Evolutionary conservation across 1,284 basidiomycete genomes (phyloP), one percentile per base, ranked within the genome.

Genomic region (Clitocybe nebularis): DNA sequence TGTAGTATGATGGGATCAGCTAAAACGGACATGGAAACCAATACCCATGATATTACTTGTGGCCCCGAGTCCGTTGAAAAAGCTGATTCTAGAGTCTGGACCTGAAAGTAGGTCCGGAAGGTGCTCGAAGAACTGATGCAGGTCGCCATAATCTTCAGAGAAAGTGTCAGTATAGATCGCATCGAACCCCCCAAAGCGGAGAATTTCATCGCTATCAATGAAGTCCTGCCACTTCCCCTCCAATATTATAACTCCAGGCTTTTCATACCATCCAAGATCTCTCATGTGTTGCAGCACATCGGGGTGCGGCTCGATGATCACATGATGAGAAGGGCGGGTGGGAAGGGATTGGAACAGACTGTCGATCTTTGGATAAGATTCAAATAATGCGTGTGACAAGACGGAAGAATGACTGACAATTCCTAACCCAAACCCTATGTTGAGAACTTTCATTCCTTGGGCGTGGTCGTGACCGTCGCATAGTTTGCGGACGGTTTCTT

Each of bases 31-130:
- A 21, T 29, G 17, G 22, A 37, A 39, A 47, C 69, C 68, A 48
- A 28, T 25, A 45, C 5, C 14, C 70, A n/a, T n/a, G n/a, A n/a
- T n/a, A n/a, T 53, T 58, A 91, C 93, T 94, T 6, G 93, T 98
- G 16, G 93, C 95, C 11, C 91, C 96, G 1, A 99, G 75, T 3
- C 95, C 95, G 60, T 99, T 93, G 77, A 98, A 99, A 68, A 98
- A 99, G 45, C 92, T 88, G 61, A 95, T 92, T n/a, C 82, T 71
- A 13, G 89, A 84, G 3, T 83, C 71, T 5, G 84, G 77, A 0
- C 86, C 84, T 17, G 78, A 74, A n/a, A 98, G 70, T 1, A 98
- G 69, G 57, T 89, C 77, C 0, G 92, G 92, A 1, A 97, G 63
- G 38, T 78, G 69, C 46, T 85, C 81, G 62, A 99, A 98, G 67